Evolutionary conservation across 208 protist species (phyloP).

Genomic region (Acanthamoeba triangularis): DNA sequence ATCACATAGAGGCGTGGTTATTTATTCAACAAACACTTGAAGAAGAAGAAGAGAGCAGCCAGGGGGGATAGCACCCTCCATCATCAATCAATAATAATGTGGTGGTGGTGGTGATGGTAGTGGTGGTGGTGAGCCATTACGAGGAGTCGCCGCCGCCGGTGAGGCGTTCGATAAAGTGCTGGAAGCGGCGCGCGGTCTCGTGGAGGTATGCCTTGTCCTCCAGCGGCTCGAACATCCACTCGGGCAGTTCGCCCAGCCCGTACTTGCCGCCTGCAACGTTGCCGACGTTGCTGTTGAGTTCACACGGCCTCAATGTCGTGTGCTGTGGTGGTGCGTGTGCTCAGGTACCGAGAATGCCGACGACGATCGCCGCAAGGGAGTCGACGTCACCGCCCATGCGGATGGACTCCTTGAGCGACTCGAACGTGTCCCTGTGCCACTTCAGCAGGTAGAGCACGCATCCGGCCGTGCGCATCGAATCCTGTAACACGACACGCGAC

Average conservation of each 20-base stretch:
- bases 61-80: too few species aligned
- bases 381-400: conserved; percentile 68
- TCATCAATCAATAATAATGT: too few species aligned
- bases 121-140: too few species aligned
- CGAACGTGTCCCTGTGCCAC: conserved; percentile 2
- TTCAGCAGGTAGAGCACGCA: conserved; percentile 49
- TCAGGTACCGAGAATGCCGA: conserved; percentile 63
- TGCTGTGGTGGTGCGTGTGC: too few species aligned
- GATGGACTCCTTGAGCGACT: conserved; percentile 15
- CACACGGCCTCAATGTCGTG: neutral
- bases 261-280: neutral
- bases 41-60: too few species aligned
- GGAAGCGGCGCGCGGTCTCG: neutral
- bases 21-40: too few species aligned
- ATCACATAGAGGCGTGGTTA: too few species aligned
- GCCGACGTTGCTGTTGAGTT: neutral
- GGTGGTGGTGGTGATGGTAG: too few species aligned
- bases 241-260: neutral
- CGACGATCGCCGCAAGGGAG: conserved; percentile 40
- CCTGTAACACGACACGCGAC: neutral
- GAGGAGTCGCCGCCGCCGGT: too few species aligned
- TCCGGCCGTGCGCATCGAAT: conserved; percentile 43
- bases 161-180: neutral
- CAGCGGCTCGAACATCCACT: neutral
- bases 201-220: neutral